These are phyloP conservation scores for Xylariaceae sp. DNA, from an alignment of 2,329 filamentous ascomycete genomes.

Conservation along the genomic window DNA sequence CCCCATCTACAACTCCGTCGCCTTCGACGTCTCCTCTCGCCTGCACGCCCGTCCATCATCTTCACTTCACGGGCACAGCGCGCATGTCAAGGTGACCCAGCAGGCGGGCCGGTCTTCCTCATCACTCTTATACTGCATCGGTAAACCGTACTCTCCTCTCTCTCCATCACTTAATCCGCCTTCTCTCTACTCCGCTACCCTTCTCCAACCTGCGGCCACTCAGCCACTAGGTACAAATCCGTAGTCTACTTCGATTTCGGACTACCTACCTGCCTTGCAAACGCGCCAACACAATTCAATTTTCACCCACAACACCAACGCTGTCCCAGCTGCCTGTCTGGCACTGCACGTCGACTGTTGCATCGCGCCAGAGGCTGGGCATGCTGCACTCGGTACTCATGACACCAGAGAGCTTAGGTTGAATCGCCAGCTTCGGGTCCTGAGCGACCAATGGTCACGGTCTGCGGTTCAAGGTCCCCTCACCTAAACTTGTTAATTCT, in stretches of 20 bases:
- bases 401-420: slow-evolving; percentile 26
- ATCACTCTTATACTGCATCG: not conserved
- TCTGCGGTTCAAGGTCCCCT: slow-evolving; percentile 7
- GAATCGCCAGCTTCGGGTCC: slow-evolving; percentile 26
- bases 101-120: not conserved
- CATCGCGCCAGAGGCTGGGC: slow-evolving; percentile 12
- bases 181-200: not conserved
- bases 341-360: slow-evolving; percentile 1
- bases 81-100: not conserved
- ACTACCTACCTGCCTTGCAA: not conserved
- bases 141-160: not conserved
- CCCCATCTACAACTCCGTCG: slow-evolving; percentile 18
- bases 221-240: not conserved
- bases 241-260: not conserved
- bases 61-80: not conserved
- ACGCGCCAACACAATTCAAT: not conserved
- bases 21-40: slow-evolving; percentile 2
- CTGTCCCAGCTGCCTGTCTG: slow-evolving; percentile 1
- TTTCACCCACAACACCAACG: not conserved
- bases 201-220: too few species aligned
- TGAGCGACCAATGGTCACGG: slow-evolving; percentile 11
- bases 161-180: not conserved
- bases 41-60: not conserved
- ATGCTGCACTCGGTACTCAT: slow-evolving; percentile 23
- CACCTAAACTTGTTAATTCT: not conserved